Percentiles rank a stretch among this genome's conserved stretches.
phyloP scores from a whole-genome alignment of 2,329 filamentous ascomycete genomes.

The Cladosporium austrohemisphaericum region DNA sequence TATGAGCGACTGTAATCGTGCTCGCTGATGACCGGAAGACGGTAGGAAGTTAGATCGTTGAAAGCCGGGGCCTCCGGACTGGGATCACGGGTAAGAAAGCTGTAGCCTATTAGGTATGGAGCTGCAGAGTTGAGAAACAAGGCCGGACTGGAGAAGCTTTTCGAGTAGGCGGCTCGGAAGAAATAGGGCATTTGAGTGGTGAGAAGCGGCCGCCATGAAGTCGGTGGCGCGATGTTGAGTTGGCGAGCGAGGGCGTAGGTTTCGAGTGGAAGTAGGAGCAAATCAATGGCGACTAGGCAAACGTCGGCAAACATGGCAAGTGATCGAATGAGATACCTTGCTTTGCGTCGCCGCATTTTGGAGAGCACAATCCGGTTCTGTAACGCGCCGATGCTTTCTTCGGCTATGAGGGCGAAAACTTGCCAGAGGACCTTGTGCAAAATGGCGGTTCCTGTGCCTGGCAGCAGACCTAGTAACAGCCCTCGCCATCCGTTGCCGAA shows the following conservation, averaged over 20 bases:
- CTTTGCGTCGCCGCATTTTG: slow-evolving; percentile 16
- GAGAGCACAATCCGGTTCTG: slow-evolving; percentile 17
- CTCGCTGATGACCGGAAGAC: slow-evolving; percentile 21
- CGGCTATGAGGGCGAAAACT: slow-evolving; percentile 19
- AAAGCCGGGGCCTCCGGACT: slow-evolving; percentile 12
- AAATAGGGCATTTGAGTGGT: slow-evolving; percentile 18
- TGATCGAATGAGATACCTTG: slow-evolving; percentile 16
- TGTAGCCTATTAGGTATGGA: slow-evolving; percentile 16
- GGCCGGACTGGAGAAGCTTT: background rate
- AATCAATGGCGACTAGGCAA: slow-evolving; percentile 21
- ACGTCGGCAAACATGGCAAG: slow-evolving; percentile 17
- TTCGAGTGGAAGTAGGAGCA: slow-evolving; percentile 26
- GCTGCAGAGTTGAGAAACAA: slow-evolving; percentile 13
- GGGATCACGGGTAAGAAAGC: slow-evolving; percentile 5
- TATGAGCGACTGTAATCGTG: background rate
- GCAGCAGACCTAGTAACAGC: slow-evolving; percentile 15
- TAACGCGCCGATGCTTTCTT: slow-evolving; percentile 19
- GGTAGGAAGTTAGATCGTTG: slow-evolving; percentile 23
- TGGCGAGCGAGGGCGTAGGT: slow-evolving; percentile 25
- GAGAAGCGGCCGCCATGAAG: slow-evolving; percentile 19
- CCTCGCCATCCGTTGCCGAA: slow-evolving; percentile 15
- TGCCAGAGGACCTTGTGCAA: slow-evolving; percentile 18
- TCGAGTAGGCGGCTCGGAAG: slow-evolving; percentile 20
- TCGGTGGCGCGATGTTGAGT: slow-evolving; percentile 26
- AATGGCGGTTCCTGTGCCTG: slow-evolving; percentile 20